Conservation (phyloP, 805 yeast genomes). For the Brettanomyces custersianus region DNA sequence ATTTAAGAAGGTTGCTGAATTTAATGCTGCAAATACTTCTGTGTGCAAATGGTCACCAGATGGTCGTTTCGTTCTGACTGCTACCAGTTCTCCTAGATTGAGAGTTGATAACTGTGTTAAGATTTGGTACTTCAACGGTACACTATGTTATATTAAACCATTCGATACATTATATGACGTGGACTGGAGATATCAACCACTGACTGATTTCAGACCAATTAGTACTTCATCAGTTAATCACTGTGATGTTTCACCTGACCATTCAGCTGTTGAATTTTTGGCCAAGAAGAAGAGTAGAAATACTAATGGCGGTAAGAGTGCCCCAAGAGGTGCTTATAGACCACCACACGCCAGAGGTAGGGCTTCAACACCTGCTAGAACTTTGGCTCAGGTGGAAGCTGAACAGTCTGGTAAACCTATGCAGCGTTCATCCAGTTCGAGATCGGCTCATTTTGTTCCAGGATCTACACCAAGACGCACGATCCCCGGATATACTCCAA, state of each 20-base stretch:
- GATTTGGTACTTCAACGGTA: conserved; percentile 88
- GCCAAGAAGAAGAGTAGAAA: conserved; percentile 31
- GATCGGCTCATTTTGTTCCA: conserved; percentile 18
- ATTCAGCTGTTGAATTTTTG: conserved; percentile 53
- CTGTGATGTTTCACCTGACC: conserved; percentile 57
- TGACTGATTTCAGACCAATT: conserved; percentile 46
- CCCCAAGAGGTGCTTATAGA: conserved; percentile 84
- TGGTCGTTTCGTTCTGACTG: conserved; percentile 86
- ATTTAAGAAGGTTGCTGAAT: conserved; percentile 67
- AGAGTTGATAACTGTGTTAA: conserved; percentile 94
- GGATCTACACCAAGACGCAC: conserved; percentile 14
- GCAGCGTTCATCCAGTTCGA: not conserved
- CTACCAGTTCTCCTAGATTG: conserved; percentile 93
- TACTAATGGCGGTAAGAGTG: conserved; percentile 22
- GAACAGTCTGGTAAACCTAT: conserved; percentile 12
- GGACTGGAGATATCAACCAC: conserved; percentile 71
- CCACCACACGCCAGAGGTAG: conserved; percentile 88
- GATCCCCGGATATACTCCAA: conserved; percentile 1
- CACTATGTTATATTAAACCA: conserved; percentile 67
- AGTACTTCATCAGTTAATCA: conserved; percentile 30
- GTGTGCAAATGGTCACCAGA: conserved; percentile 98
- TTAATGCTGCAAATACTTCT: conserved; percentile 92
- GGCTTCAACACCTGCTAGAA: conserved; percentile 32
- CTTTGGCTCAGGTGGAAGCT: conserved; percentile 52
- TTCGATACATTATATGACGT: conserved; percentile 74